Evolutionary conservation across 768 basidiomycete genomes (phyloP).

Genomic region (Calocybe gangraenosa): DNA sequence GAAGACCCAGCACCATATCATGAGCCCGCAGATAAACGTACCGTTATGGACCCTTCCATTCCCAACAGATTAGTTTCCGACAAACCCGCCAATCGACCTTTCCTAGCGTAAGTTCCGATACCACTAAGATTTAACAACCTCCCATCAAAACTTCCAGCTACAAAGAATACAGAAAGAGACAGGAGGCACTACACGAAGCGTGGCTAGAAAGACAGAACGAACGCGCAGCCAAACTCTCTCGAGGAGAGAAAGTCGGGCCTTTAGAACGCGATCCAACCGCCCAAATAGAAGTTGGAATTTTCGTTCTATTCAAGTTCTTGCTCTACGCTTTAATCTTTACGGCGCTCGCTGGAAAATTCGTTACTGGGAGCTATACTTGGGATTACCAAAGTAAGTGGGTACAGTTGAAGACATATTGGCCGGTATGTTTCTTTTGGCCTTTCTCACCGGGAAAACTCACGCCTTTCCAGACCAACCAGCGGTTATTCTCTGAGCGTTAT

Average conservation of each 20-base stretch:
- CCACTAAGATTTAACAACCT: conserved; percentile 5
- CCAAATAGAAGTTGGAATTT: conserved; percentile 58
- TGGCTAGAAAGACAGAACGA: conserved; percentile 70
- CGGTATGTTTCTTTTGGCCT: conserved; percentile 37
- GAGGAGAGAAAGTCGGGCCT: conserved; percentile 70
- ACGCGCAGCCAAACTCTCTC: conserved; percentile 67
- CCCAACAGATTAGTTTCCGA: conserved; percentile 63
- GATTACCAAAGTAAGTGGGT: conserved; percentile 69
- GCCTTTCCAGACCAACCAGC: conserved; percentile 45
- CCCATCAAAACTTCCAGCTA: conserved; percentile 40
- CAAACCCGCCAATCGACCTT: conserved; percentile 83
- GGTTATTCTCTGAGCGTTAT: conserved; percentile 69
- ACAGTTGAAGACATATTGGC: conserved; percentile 57
- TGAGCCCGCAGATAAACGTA: conserved; percentile 39
- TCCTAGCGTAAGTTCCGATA: conserved; percentile 62
- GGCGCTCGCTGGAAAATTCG: conserved; percentile 70
- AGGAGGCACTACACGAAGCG: conserved; percentile 54
- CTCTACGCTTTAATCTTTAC: conserved; percentile 49
- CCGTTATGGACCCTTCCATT: conserved; percentile 59
- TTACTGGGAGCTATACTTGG: conserved; percentile 87
- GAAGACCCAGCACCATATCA: conserved; percentile 32
- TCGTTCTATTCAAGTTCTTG: conserved; percentile 68
- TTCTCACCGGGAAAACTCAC: background rate
- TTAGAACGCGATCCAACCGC: conserved; percentile 72
- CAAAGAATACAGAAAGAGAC: conserved; percentile 60